phyloP scores from a whole-genome alignment of 352 stramenopile species.

The Paralagenidium karlingii region DNA sequence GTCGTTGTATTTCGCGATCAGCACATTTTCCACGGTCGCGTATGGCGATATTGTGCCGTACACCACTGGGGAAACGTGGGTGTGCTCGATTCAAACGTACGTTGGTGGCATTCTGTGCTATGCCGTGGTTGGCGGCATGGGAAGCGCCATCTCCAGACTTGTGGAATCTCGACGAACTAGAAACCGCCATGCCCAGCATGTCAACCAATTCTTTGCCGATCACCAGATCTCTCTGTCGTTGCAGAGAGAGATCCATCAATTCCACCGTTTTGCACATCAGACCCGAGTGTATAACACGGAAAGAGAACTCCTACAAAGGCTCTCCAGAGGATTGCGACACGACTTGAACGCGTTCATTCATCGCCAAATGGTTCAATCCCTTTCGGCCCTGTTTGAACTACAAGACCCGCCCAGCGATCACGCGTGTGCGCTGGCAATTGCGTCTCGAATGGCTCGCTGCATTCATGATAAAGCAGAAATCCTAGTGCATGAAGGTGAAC shows the following conservation, averaged over 20 bases:
- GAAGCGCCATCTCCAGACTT: constrained; percentile 9
- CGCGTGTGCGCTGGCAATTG: constrained; percentile 6
- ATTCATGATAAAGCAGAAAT: constrained; percentile 10
- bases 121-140: constrained; percentile 13
- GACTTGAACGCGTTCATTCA: constrained; percentile 8
- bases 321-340: constrained; percentile 7
- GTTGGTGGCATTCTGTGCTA: constrained; percentile 15
- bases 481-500: constrained; percentile 8
- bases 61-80: constrained; percentile 9
- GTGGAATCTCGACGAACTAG: constrained; percentile 5
- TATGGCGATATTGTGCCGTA: constrained; percentile 19
- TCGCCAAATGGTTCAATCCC: not conserved
- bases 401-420: too few species aligned
- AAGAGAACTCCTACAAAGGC: constrained; percentile 3
- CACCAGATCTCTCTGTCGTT: constrained; percentile 6
- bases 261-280: constrained; percentile 9
- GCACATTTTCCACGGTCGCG: constrained; percentile 17
- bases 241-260: constrained; percentile 10
- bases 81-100: constrained; percentile 6
- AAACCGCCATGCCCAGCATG: constrained; percentile 9
- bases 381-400: too few species aligned
- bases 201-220: constrained; percentile 8
- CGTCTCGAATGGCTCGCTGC: constrained; percentile 5
- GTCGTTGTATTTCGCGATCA: constrained; percentile 18
- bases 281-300: constrained; percentile 7